Percentiles rank a stretch among this genome's conserved stretches.
phyloP scores from a whole-genome alignment of 75 land plant genomes.

The Picea glauca region DNA sequence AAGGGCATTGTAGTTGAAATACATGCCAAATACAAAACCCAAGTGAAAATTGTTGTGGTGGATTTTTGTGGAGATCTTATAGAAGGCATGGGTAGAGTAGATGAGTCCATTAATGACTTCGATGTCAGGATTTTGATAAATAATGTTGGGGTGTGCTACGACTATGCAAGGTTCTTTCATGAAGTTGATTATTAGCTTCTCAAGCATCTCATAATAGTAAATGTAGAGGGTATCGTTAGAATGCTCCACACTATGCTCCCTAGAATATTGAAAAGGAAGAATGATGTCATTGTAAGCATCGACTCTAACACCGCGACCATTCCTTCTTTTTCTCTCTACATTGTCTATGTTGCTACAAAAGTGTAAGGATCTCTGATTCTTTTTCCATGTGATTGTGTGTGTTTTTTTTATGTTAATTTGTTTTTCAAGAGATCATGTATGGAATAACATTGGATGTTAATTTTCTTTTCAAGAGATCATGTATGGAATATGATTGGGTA shows the following conservation, averaged over 20 bases:
- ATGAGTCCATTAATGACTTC: constrained; percentile 40
- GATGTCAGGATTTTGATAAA: constrained; percentile 88
- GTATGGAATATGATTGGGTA: no score
- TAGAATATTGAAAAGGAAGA: constrained; percentile 52
- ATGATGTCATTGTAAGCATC: constrained; percentile 81
- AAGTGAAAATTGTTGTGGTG: constrained; percentile 53
- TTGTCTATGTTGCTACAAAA: constrained; percentile 92
- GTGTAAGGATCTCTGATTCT: constrained; percentile 46
- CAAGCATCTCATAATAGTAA: constrained; percentile 40
- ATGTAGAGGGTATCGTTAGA: constrained; percentile 35
- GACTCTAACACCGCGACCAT: constrained; percentile 79
- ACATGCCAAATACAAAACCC: constrained; percentile 25
- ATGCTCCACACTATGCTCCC: constrained; percentile 49
- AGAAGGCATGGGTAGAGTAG: constrained; percentile 35
- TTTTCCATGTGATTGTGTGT: not conserved
- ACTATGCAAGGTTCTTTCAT: constrained; percentile 82
- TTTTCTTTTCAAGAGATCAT: not conserved
- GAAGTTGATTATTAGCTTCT: constrained; percentile 54
- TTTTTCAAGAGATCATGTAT: not conserved
- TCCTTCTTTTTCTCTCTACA: constrained; percentile 85
- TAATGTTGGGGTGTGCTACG: constrained; percentile 78
- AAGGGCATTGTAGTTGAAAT: constrained; percentile 38
- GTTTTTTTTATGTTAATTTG: not conserved
- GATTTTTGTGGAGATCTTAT: constrained; percentile 63
- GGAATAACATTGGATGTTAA: no score